Evolutionary conservation across 345 rosid genomes (phyloP), one percentile per base, ranked within the genome.

Genomic region (Euphorbia lathyris): DNA sequence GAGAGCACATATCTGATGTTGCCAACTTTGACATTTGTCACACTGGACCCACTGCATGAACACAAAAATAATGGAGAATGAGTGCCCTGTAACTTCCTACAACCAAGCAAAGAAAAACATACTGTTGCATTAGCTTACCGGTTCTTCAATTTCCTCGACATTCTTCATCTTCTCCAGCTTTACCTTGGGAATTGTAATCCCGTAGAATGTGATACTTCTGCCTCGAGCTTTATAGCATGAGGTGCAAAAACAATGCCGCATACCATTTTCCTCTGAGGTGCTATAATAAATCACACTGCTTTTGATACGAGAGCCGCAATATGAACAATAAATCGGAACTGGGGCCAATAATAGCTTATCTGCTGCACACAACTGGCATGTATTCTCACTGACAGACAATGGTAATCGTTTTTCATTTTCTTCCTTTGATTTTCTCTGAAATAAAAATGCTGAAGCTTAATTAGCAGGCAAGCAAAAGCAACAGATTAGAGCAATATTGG

Each of bases 1-100:
- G 20, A 88, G 86, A 67, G 85, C 86, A 79, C 92, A 87, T 72
- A 84, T 86, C 68, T 82, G 84, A 73, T 87, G 92, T 74, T 87
- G 92, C 92, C 88, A 85, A 40, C 61, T 58, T 56, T 73, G 51
- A 58, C 90, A 87, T 78, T 76, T 79, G 69, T 73, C 83, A 69
- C 92, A 87, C 47, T 65, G 79, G 69, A 86, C 88, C 88, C 88
- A 87, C 90, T 84, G 82, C 68, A 70, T 42, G 65, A 77, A 58
- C 11, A 74, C 50, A 74, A 55, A 29, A 25, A 34, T n/a, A 25
- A 0, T 22, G n/a, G 22, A 14, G 40, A 58, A 26, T 65, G 36
- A 70, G 48, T 58, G 16, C 29, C 69, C 30, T 65, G 66, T 57
- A 29, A 34, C 34, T 12, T 56, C 16, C 7, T 9, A 55, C 29